Evolutionary conservation across 305 asterid species (phyloP).

Genomic region (Fraxinus velutina): DNA sequence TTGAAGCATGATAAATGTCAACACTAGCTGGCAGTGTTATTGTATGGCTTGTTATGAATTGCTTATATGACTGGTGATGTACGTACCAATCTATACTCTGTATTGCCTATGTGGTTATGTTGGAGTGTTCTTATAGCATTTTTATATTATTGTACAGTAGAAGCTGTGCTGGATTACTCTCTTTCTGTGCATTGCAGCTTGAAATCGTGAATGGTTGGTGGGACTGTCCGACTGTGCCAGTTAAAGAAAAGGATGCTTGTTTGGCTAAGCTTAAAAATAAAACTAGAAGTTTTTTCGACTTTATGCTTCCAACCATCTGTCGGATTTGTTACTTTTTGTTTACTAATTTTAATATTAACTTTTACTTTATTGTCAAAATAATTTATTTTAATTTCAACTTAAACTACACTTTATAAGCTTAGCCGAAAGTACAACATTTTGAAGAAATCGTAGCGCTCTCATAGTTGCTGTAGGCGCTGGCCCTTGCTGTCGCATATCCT

Average conservation of each 20-base stretch:
- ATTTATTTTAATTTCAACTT: not conserved
- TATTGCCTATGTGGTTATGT: constrained; percentile 1
- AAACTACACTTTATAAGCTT: not conserved
- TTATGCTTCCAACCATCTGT: not conserved
- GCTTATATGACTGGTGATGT: not conserved
- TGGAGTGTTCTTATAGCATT: constrained; percentile 14
- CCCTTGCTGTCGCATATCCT: not conserved
- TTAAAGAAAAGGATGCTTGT: not conserved
- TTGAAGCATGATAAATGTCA: constrained; percentile 2
- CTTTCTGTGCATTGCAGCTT: not conserved
- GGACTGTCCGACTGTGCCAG: not conserved
- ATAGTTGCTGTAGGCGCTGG: not conserved
- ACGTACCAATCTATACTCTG: constrained; percentile 14
- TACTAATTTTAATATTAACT: not conserved
- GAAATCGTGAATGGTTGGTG: not conserved
- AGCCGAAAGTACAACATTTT: not conserved
- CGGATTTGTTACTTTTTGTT: not conserved
- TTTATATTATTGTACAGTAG: constrained; percentile 15
- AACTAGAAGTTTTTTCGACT: not conserved
- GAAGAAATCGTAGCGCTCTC: not conserved
- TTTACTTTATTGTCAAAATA: not conserved
- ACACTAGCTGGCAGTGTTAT: not conserved
- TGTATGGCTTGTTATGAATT: constrained; percentile 16
- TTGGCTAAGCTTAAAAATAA: not conserved
- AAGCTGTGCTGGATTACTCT: not conserved